Base-by-base conservation (phyloP, 495 filamentous ascomycete species). In the Neurospora sp. region DNA sequence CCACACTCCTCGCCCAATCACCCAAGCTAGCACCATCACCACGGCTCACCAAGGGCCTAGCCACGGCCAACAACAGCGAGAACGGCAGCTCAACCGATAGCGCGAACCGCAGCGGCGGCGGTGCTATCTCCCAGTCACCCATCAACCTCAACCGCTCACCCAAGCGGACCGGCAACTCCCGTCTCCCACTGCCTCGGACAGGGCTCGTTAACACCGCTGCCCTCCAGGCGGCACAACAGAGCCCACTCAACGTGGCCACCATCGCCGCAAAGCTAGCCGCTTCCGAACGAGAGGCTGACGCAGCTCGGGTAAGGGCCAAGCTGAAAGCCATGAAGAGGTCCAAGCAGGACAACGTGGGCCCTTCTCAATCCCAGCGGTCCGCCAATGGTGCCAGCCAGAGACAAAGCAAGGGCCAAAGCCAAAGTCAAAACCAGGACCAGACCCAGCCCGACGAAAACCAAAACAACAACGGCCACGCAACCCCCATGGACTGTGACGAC, bases 251-350 rank as follows among this genome's bases (percentile, higher is more conserved):
- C 40, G 86, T 88, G 82, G 83, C 85, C 22, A 83, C 83, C 40
- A 88, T 88, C 69, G 82, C 85, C 1, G 87, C 86, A 16, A 88
- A 88, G 72, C 82, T 88, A 0, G 87, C 84, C 4, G 87, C 87
- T 9, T 84, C 85, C 3, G 87, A 88, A 69, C 81, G 86, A 68
- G 86, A 88, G 45, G 87, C 87, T 10, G 86, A 88, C 72, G 86
- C 87, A 4, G 86, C 85, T 7, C 82, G 86, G 68, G 86, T 87
- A 0, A 79, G 86, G 18, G 87, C 87, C 4, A 88, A 88, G 76
- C 81, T 88, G 2, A 83, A 83, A 72, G 86, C 87, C 8, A 83
- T 83, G 18, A 74, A 83, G 7, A 74, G 70, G 35, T 75, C 78
- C 12, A 78, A 79, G 20, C 75, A 16, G 40, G 45, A 61, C 40